A percentile compares a stretch with the other conserved stretches of the same genome.
These are phyloP conservation scores for Malus hybrid DNA, from an alignment of 331 rosid genomes.

Conservation along the genomic window DNA sequence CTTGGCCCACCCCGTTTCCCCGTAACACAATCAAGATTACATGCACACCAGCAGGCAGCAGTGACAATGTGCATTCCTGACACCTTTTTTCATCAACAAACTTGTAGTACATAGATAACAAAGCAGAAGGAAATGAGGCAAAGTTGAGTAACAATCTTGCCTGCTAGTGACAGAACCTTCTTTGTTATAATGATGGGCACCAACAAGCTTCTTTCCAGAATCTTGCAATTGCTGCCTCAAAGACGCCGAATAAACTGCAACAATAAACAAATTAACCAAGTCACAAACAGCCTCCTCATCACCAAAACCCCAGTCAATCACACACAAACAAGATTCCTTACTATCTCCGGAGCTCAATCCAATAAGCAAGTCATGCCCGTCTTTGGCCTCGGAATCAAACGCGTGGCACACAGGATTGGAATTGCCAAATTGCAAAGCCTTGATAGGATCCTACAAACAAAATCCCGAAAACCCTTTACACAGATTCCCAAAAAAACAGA, in stretches of 20 bases:
- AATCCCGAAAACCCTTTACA: background rate
- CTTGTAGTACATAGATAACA: background rate
- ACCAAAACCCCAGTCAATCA: slow-evolving; percentile 4
- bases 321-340: slow-evolving; percentile 20
- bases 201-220: slow-evolving; percentile 91
- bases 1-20: background rate
- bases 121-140: background rate
- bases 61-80: no score
- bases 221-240: slow-evolving; percentile 98
- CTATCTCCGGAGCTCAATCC: slow-evolving; percentile 97
- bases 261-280: slow-evolving; percentile 7
- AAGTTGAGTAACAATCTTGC: slow-evolving; percentile 34
- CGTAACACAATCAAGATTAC: background rate
- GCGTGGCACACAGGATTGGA: slow-evolving; percentile 87
- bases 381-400: slow-evolving; percentile 88
- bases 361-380: slow-evolving; percentile 89
- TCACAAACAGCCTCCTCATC: background rate
- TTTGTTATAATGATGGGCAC: slow-evolving; percentile 91
- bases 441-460: slow-evolving; percentile 84
- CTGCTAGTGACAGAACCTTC: slow-evolving; percentile 88
- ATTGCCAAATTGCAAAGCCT: slow-evolving; percentile 82
- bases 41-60: background rate
- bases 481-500: background rate
- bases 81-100: no score
- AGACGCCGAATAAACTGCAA: slow-evolving; percentile 87